Conservation (phyloP, 2,329 filamentous ascomycete species). For the Ophiostoma tasmaniense region DNA sequence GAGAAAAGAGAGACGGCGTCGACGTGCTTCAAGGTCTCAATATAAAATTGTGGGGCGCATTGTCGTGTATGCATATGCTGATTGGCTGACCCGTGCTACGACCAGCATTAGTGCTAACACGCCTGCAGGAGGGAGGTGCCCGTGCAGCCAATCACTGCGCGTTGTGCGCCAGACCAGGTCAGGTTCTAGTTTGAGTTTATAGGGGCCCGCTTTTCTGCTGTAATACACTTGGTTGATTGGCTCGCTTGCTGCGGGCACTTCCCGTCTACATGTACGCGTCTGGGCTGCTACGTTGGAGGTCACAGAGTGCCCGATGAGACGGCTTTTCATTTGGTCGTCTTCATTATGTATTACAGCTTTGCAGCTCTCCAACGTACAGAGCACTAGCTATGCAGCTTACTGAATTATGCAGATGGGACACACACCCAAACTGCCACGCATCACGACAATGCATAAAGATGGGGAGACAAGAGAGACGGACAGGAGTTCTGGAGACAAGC, state of each 20-base stretch:
- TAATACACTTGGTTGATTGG: neutral
- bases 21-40: neutral
- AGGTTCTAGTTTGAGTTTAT: neutral
- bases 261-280: neutral
- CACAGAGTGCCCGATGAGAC: neutral
- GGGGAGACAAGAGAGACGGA: neutral
- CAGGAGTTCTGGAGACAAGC: neutral
- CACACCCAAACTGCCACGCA: neutral
- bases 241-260: neutral
- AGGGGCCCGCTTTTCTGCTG: neutral
- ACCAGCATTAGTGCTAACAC: slow-evolving; percentile 16
- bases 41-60: neutral
- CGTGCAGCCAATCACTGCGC: slow-evolving; percentile 11
- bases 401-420: neutral
- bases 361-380: neutral
- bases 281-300: neutral
- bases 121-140: slow-evolving; percentile 6
- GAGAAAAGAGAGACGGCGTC: too few species aligned
- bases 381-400: neutral
- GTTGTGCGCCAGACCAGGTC: neutral
- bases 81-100: slow-evolving; percentile 11
- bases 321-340: neutral
- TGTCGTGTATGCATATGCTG: neutral
- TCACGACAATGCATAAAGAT: neutral
- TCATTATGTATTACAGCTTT: neutral